These are phyloP conservation scores for Monosporascus sp. DNA, from an alignment of 2,329 filamentous ascomycete genomes.

Conservation along the genomic window DNA sequence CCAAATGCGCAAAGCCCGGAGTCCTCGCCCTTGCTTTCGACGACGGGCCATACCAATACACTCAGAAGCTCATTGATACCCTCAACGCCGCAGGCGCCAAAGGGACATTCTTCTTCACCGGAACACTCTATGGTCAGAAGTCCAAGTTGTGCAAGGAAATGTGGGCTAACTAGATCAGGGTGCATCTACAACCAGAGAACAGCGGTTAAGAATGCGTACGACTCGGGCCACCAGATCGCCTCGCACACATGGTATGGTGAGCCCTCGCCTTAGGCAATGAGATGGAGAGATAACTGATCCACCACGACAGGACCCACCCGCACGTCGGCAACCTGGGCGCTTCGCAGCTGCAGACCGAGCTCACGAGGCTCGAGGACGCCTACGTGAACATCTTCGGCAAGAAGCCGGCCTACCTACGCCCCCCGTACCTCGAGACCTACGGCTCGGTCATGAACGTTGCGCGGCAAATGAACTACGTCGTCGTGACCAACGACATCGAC, in stretches of 20 bases:
- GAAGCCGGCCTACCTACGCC: slow-evolving; percentile 45
- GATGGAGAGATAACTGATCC: not conserved
- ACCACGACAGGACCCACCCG: slow-evolving; percentile 35
- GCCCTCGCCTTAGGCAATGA: not conserved
- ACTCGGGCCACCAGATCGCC: slow-evolving; percentile 47
- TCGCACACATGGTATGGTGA: slow-evolving; percentile 44
- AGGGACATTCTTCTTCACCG: slow-evolving; percentile 50
- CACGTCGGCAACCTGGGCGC: slow-evolving; percentile 36
- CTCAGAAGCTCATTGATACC: slow-evolving; percentile 43
- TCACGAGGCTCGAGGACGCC: slow-evolving; percentile 46
- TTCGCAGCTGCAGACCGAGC: slow-evolving; percentile 38
- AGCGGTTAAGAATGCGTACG: slow-evolving; percentile 49
- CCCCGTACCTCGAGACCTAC: slow-evolving; percentile 43
- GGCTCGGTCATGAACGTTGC: slow-evolving; percentile 38
- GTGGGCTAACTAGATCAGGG: slow-evolving; percentile 9
- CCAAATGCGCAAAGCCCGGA: slow-evolving; percentile 37
- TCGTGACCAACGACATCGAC: slow-evolving; percentile 57
- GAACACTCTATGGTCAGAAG: slow-evolving; percentile 37
- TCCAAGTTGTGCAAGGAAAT: not conserved
- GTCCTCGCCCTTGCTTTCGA: slow-evolving; percentile 49
- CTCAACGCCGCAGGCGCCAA: slow-evolving; percentile 43
- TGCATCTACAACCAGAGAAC: slow-evolving; percentile 45
- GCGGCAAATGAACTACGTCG: slow-evolving; percentile 48
- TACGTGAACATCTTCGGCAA: slow-evolving; percentile 44
- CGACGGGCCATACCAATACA: slow-evolving; percentile 47